These are phyloP conservation scores for Colletotrichum caudatum DNA, from an alignment of 2,329 filamentous ascomycete species.

Conservation along the genomic window DNA sequence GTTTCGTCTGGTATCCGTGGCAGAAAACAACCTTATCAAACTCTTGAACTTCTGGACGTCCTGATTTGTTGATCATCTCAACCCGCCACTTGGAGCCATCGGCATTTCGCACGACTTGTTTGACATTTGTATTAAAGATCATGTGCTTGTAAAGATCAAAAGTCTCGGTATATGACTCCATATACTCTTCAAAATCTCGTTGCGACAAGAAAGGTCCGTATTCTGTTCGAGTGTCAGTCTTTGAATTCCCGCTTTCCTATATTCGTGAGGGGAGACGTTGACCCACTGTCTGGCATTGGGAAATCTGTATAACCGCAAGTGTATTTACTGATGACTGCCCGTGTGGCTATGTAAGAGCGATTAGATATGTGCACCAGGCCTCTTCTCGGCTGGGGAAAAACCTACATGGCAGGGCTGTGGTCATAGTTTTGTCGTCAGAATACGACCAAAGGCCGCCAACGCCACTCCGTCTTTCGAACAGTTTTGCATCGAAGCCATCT, in stretches of 20 bases:
- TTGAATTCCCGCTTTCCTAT: too few relatives aligned
- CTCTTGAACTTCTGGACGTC: constrained; percentile 43
- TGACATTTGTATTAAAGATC: constrained; percentile 50
- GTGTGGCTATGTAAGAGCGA: constrained; percentile 44
- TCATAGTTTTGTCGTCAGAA: constrained; percentile 51
- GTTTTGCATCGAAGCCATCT: constrained; percentile 57
- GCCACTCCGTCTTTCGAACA: constrained; percentile 53
- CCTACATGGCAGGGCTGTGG: constrained; percentile 51
- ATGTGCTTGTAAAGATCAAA: constrained; percentile 53
- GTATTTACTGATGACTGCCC: constrained; percentile 54
- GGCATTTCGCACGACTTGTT: constrained; percentile 46
- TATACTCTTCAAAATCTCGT: constrained; percentile 52
- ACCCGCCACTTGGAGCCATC: constrained; percentile 51
- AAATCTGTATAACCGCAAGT: constrained; percentile 56
- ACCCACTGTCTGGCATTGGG: constrained; percentile 55
- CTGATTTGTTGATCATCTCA: constrained; percentile 47
- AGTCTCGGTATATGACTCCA: constrained; percentile 55
- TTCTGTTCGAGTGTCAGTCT: constrained; percentile 40
- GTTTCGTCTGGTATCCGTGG: constrained; percentile 51
- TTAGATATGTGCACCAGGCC: not conserved
- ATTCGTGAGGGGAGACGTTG: not conserved
- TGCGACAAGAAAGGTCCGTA: constrained; percentile 47
- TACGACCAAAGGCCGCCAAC: constrained; percentile 60
- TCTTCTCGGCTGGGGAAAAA: constrained; percentile 17
- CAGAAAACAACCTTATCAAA: constrained; percentile 56